These are phyloP conservation scores for Juglanconis oblonga DNA, from an alignment of 2,329 filamentous ascomycete species.

Conservation along the genomic window DNA sequence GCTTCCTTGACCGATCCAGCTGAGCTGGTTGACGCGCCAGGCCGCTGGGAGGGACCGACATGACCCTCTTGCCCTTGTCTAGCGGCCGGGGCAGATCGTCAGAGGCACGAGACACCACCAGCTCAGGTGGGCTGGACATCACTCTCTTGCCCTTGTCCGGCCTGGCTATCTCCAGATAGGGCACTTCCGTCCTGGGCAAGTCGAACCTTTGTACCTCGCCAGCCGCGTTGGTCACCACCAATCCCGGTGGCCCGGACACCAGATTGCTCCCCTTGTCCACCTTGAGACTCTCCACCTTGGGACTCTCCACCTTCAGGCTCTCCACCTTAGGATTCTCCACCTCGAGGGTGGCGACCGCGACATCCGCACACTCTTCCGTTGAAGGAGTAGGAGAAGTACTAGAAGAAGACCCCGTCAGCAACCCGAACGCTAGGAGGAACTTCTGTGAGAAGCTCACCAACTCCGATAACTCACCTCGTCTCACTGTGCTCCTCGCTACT, in stretches of 20 bases:
- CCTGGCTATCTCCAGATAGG: neutral
- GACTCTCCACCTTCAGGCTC: neutral
- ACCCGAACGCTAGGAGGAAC: neutral
- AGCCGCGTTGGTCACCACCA: neutral
- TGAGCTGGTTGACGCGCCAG: neutral
- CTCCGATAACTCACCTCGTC: constrained; percentile 9
- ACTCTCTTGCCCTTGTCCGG: neutral
- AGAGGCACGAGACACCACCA: neutral
- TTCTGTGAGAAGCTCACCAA: neutral
- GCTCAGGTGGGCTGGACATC: neutral
- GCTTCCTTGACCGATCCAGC: neutral
- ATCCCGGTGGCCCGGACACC: neutral
- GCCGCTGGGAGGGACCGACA: neutral
- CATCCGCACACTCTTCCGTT: neutral
- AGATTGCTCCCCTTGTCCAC: neutral
- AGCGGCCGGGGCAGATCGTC: neutral
- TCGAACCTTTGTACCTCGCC: neutral
- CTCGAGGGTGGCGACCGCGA: neutral
- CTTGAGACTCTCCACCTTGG: neutral
- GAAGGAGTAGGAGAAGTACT: constrained; percentile 1
- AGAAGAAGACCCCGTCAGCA: neutral
- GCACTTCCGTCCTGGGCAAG: neutral
- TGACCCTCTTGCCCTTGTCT: neutral
- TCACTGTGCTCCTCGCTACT: constrained; percentile 8
- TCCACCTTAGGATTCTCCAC: neutral